Evolutionary conservation across 371 early-diverging fungal species (phyloP).

Genomic region (Circinella minor): DNA sequence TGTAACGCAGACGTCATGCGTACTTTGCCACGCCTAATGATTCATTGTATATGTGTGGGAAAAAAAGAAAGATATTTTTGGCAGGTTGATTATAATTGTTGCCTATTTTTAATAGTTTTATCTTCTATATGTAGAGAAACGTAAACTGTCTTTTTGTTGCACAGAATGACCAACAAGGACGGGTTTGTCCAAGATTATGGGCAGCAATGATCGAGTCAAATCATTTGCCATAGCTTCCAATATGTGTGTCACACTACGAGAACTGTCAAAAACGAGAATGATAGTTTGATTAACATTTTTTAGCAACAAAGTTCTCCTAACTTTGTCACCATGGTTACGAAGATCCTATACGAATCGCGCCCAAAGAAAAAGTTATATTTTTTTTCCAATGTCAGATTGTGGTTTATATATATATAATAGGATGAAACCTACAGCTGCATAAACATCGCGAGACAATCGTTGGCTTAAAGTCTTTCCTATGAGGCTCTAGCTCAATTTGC

Average conservation of each 20-base stretch:
- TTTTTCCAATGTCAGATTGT: no score
- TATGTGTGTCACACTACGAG: slow-evolving; percentile 66
- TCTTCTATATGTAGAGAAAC: no score
- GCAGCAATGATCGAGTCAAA: slow-evolving; percentile 63
- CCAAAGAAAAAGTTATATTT: not conserved
- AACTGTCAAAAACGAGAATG: slow-evolving; percentile 41
- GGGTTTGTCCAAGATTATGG: slow-evolving; percentile 52
- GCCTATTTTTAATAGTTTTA: no score
- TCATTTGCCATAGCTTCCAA: slow-evolving; percentile 84
- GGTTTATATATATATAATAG: not conserved
- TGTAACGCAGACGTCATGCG: slow-evolving; percentile 81
- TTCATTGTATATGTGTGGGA: no score
- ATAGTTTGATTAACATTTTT: no score
- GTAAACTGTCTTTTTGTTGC: slow-evolving; percentile 27
- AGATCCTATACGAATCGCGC: slow-evolving; percentile 67
- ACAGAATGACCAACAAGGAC: slow-evolving; percentile 90
- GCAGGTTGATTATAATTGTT: not conserved
- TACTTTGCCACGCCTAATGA: slow-evolving; percentile 85
- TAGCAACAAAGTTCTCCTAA: no score
- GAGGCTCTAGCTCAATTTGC: slow-evolving; percentile 91
- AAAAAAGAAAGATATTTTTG: no score
- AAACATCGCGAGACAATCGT: slow-evolving; percentile 64
- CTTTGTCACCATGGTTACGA: slow-evolving; percentile 89
- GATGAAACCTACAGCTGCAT: slow-evolving; percentile 52
- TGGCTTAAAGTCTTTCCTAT: slow-evolving; percentile 74